A percentile compares a stretch with the other conserved stretches of the same genome.
Conservation (phyloP, 805 yeast genomes). For the Kregervanrija fluxuum region DNA sequence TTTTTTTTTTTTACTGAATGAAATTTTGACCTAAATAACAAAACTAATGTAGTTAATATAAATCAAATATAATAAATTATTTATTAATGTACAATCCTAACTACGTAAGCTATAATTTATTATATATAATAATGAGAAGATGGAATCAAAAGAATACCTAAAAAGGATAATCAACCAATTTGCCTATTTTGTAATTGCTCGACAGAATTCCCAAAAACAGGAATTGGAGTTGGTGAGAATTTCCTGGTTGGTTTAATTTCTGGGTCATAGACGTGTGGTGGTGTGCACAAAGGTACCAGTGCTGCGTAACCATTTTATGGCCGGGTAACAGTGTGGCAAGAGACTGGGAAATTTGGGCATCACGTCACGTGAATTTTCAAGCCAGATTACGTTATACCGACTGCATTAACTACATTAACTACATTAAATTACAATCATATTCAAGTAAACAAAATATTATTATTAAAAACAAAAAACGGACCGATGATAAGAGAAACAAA, state of each 20-base stretch:
- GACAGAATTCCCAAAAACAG: conserved; percentile 4
- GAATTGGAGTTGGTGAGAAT: conserved; percentile 1
- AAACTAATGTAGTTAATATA: neutral
- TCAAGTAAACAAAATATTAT: neutral
- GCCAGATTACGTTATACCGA: no score
- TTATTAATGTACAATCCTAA: no score
- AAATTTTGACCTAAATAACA: neutral
- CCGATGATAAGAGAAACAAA: neutral
- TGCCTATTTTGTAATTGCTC: conserved; percentile 16
- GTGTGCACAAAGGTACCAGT: no score
- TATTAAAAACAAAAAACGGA: neutral
- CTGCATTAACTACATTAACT: no score
- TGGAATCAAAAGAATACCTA: conserved; percentile 1
- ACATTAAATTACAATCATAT: no score
- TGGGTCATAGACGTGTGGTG: neutral
- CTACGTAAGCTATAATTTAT: no score
- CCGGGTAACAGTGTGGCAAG: neutral
- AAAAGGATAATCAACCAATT: conserved; percentile 21
- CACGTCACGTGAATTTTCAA: neutral
- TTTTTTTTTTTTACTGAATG: neutral
- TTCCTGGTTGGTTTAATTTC: neutral
- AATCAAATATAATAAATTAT: no score
- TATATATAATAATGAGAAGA: no score
- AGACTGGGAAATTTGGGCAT: neutral
- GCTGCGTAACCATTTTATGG: conserved; percentile 3